Evolutionary conservation across 345 rosid genomes (phyloP), one percentile per base, ranked within the genome.

Genomic region (Heritiera fomes): DNA sequence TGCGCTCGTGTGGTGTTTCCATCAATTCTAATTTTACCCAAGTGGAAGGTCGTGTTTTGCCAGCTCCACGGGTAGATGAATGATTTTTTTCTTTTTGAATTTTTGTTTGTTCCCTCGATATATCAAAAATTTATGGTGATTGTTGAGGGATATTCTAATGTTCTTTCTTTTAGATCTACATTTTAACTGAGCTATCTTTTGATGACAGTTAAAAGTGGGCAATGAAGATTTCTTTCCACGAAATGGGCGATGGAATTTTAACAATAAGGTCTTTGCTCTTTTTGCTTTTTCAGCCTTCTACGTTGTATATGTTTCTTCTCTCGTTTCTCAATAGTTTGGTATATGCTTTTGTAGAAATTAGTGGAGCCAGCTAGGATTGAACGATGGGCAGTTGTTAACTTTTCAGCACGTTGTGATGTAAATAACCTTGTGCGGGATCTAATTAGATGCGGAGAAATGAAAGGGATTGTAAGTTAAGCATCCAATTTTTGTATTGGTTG

Each of bases 201-300:
- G 46, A 46, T 75, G 76, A 58, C 90, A 96, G 99, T 87, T 96
- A 78, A 92, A 89, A 84, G 87, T 88, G 38, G 99, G 99, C 47
- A 91, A 92, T 5, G 94, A 89, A 62, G 93, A 93, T 73, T 87
- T 94, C 64, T 78, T 77, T 47, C 97, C 98, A 17, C 87, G 92
- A 28, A 90, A 89, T 75, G 99, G 98, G 20, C 86, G 97, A 55
- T 96, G 99, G 98, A 96, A 94, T 84, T 92, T 94, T 59, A 94
- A 92, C 72, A 88, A 89, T 11, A 96, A 94, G 97, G 99, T 96
- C 53, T 17, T 61, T 45, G 30, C 71, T 34, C 61, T 15, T 6
- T 73, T n/a, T 70, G 32, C 0, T 76, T 60, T 18, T 43, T 28
- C 8, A 55, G 7, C 58, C 70, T 50, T 71, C 56, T 7, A 50